Conservation (phyloP, 768 basidiomycete species). For the Leucocoprinus birnbaumii region DNA sequence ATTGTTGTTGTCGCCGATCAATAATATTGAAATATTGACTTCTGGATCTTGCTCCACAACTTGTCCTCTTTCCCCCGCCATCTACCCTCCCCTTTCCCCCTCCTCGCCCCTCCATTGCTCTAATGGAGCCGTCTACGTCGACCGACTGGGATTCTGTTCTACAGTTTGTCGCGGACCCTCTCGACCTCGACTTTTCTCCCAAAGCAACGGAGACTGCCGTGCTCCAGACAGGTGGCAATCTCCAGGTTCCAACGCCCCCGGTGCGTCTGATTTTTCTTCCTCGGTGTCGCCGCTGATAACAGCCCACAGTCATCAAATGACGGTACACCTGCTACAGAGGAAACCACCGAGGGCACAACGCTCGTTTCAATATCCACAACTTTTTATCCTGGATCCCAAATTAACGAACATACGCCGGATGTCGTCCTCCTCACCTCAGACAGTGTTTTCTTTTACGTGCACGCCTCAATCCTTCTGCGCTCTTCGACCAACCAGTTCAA, state of each 20-base stretch:
- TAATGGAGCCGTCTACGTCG: slow-evolving; percentile 27
- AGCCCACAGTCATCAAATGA: slow-evolving; percentile 40
- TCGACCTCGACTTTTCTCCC: slow-evolving; percentile 35
- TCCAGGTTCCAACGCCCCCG: slow-evolving; percentile 65
- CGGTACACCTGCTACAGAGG: slow-evolving; percentile 39
- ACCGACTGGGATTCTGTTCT: slow-evolving; percentile 62
- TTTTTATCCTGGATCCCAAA: slow-evolving; percentile 70
- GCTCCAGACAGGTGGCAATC: slow-evolving; percentile 16
- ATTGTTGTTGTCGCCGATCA: slow-evolving; percentile 4
- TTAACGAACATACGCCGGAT: slow-evolving; percentile 55
- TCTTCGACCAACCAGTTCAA: slow-evolving; percentile 67
- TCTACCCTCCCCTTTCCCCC: slow-evolving; percentile 5
- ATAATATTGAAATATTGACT: neutral
- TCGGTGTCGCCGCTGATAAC: neutral
- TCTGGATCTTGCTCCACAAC: slow-evolving; percentile 9
- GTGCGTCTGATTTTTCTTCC: slow-evolving; percentile 31
- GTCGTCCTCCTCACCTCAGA: slow-evolving; percentile 68
- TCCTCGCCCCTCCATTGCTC: slow-evolving; percentile 14
- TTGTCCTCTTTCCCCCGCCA: neutral
- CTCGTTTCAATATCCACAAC: slow-evolving; percentile 80
- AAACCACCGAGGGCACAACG: slow-evolving; percentile 30
- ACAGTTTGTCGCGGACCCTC: slow-evolving; percentile 53
- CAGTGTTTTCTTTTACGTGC: slow-evolving; percentile 83
- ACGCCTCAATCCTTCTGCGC: slow-evolving; percentile 52
- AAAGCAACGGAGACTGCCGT: slow-evolving; percentile 28